Evolutionary conservation across 495 filamentous ascomycete species (phyloP), one percentile per base, ranked within the genome.

Genomic region (Aspergillus sclerotiicarbonarius): DNA sequence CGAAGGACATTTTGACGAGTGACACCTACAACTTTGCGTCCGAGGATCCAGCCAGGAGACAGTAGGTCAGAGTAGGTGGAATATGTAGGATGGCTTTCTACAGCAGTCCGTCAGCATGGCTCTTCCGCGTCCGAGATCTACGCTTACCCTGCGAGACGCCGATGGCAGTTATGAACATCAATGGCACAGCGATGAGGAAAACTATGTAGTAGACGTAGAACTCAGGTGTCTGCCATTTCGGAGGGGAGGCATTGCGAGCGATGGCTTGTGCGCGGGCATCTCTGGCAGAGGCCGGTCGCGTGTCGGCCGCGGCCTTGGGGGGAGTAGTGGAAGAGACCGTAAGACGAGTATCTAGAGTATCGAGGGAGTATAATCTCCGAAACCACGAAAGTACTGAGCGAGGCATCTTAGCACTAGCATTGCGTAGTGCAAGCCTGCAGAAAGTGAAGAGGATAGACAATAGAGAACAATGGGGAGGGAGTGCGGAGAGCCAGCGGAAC

Each of bases 261-360:
- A 73, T 70, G 37, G 67, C 67, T 63, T 71, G 75, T 68, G 68
- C 75, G 71, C 72, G 66, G 69, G 77, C 72, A 77, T 77, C 70
- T 74, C 74, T 67, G 48, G 66, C 57, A 53, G 75, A 57, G 49
- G 62, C 46, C 50, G 72, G 64, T 70, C 70, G 73, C 69, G 72
- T 67, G 65, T 78, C 72, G 62, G 78, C 81, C 61, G 79, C 80
- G 53, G 78, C 65, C 59, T 78, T 79, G 68, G 85, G 82, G 20
- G 89, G 84, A n/a, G 85, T 82, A 20, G 74, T 81, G 16, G 90
- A 83, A 9, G 90, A 83, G 46, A 82, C 84, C 25, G 87, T 90
- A 69, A 98, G 91, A 62, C 94, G 87, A 58, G 90, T 93, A 79
- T 98, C 94, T 70, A 98, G 84, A 30, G 91, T 95, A 65, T 96